Percentiles rank a stretch among this genome's conserved stretches.
phyloP scores from a whole-genome alignment of 2,329 filamentous ascomycete genomes.

The Nemania sp. region DNA sequence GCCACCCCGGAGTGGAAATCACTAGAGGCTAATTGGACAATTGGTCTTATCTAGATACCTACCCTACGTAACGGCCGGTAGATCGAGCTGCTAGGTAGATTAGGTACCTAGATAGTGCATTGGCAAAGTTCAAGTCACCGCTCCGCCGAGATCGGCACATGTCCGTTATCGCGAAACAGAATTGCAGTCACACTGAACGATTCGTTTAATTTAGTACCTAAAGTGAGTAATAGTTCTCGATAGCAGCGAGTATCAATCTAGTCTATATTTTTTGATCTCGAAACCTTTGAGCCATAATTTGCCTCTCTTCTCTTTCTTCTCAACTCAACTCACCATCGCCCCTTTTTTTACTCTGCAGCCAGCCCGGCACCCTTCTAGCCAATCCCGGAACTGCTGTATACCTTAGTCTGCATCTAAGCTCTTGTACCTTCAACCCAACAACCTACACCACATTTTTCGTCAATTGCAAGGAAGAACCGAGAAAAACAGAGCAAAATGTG shows the following conservation, averaged over 20 bases:
- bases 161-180: constrained; percentile 33
- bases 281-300: not conserved
- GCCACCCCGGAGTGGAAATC: constrained; percentile 5
- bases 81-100: not conserved
- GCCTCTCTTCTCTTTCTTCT: not conserved
- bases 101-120: not conserved
- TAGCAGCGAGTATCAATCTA: not conserved
- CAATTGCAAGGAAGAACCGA: not conserved
- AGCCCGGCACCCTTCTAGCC: not conserved
- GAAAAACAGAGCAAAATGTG: constrained; percentile 74
- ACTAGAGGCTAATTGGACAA: constrained; percentile 19
- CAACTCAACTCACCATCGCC: not conserved
- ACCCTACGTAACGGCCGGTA: not conserved
- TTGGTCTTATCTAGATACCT: constrained; percentile 23
- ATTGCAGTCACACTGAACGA: constrained; percentile 28
- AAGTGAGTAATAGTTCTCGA: constrained; percentile 12
- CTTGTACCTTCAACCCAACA: not conserved
- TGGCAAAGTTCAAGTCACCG: constrained; percentile 26
- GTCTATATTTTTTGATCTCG: constrained; percentile 16
- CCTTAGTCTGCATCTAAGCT: not conserved
- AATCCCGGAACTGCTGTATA: not conserved
- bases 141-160: constrained; percentile 40
- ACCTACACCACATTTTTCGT: not conserved
- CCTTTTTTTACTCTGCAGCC: not conserved
- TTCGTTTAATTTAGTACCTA: not conserved